Evolutionary conservation across 768 basidiomycete genomes (phyloP).

Genomic region (Cystobasidium onofrii): DNA sequence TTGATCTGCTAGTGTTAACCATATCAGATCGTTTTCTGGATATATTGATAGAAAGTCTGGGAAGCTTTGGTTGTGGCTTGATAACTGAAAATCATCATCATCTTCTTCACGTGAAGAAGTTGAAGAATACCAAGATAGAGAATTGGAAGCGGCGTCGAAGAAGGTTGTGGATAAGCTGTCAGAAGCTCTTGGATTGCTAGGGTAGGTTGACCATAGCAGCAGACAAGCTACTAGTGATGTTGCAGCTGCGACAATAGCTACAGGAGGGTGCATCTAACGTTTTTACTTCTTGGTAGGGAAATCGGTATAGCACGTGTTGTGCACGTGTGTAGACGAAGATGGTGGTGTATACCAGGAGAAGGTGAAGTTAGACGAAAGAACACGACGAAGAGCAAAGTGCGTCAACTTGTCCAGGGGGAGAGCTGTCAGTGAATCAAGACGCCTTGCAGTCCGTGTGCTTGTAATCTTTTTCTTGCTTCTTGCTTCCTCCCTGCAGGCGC

Average conservation of each 20-base stretch:
- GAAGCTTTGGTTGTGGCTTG: constrained; percentile 9
- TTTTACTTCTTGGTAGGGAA: neutral
- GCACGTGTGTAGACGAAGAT: too few species aligned
- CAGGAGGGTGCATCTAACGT: neutral
- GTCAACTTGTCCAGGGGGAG: too few species aligned
- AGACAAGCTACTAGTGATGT: neutral
- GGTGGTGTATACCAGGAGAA: too few species aligned
- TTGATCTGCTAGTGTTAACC: constrained; percentile 18
- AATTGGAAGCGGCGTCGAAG: neutral
- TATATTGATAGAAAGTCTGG: constrained; percentile 11
- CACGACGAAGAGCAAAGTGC: too few species aligned
- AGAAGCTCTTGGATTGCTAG: neutral
- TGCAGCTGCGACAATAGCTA: neutral
- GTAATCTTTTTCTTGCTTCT: neutral
- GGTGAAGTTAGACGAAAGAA: too few species aligned
- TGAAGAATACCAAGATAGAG: neutral
- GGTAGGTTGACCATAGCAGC: neutral
- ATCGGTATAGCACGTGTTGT: too few species aligned
- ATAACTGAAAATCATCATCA: neutral
- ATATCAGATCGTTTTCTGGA: constrained; percentile 11
- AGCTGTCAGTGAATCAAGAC: too few species aligned
- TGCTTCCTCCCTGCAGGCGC: neutral
- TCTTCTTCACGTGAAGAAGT: neutral
- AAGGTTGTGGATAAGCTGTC: neutral
- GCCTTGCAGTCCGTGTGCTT: too few species aligned